Base-by-base conservation (phyloP, 1,284 basidiomycete genomes). In the Golubevia pallescens region DNA sequence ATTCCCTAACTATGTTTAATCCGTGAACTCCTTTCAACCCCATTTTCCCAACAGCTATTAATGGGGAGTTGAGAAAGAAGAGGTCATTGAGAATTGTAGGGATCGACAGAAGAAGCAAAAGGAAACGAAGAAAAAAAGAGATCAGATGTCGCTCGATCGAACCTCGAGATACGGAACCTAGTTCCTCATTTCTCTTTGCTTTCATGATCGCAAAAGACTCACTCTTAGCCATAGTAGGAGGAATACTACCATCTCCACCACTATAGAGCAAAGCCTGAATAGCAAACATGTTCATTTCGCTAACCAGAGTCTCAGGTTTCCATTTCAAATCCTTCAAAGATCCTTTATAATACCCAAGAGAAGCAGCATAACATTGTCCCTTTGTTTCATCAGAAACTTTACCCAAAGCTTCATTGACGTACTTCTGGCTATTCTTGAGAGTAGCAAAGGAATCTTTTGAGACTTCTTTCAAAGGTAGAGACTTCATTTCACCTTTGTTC, bases 21-120 rank as follows among this genome's bases (percentile, higher is more conserved):
- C 89, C 89, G 24, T 73, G 80, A 10, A 88, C 87, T 0, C 89
- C 89, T 74, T 87, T 88, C 75, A 92, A 80, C 2, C 88, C 88
- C 88, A 92, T 90, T 87, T 89, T 90, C 57, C 89, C 89, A 24
- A 90, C 88, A 1, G 89, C 24, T 57, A 16, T 14, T 14, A n/a
- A 48, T 48, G 42, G 42, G 42, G 42, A 48, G 42, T 13, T 28
- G 28, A 28, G n/a, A n/a, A n/a, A n/a, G 20, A 2, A 56, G 54
- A 21, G 7, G 20, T 7, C 5, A 5, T 4, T 5, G 34, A 38
- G 34, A 38, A 10, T 38, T 10, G 10, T 4, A 38, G 10, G 34
- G 10, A 38, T 10, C 34, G 34, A 38, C 3, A 38, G 34, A 10
- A 38, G 3, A 10, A 38, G 34, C 34, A 5, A 5, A 10, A 38